Conservation (phyloP, 2,329 filamentous ascomycete genomes). For the Scedosporium boydii region DNA sequence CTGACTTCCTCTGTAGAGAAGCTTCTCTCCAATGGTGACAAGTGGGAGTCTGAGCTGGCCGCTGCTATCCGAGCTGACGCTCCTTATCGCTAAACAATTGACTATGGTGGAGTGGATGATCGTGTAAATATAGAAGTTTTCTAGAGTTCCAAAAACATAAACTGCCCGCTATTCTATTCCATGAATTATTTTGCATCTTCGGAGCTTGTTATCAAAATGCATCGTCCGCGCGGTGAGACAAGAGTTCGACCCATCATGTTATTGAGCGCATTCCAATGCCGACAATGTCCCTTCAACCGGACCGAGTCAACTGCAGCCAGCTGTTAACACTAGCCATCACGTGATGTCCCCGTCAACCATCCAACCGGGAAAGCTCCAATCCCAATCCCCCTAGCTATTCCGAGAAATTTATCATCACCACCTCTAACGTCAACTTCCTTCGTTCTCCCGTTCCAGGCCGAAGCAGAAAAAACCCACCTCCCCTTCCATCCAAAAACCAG, state of each 20-base stretch:
- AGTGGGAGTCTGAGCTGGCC: conserved; percentile 96
- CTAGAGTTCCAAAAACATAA: background rate
- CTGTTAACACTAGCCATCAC: background rate
- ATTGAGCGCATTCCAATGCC: background rate
- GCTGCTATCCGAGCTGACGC: conserved; percentile 87
- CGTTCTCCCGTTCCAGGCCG: background rate
- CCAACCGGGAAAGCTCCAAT: conserved; percentile 1
- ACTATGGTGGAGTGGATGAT: background rate
- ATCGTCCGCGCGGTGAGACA: background rate
- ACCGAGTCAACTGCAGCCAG: background rate
- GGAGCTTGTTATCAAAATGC: background rate
- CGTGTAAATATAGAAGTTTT: conserved; percentile 6
- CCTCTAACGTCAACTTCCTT: background rate
- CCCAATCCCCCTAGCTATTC: conserved; percentile 5
- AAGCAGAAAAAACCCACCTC: background rate
- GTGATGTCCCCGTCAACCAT: background rate
- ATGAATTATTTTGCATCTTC: background rate
- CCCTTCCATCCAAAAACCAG: background rate
- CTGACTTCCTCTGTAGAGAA: conserved; percentile 48
- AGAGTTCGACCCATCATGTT: background rate
- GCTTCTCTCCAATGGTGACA: conserved; percentile 78
- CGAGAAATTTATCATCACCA: conserved; percentile 8
- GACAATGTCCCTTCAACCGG: background rate
- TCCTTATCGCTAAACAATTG: conserved; percentile 62
- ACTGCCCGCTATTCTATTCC: background rate